Conservation (phyloP, 2,329 filamentous ascomycete genomes). For the Nothopassalora personata region DNA sequence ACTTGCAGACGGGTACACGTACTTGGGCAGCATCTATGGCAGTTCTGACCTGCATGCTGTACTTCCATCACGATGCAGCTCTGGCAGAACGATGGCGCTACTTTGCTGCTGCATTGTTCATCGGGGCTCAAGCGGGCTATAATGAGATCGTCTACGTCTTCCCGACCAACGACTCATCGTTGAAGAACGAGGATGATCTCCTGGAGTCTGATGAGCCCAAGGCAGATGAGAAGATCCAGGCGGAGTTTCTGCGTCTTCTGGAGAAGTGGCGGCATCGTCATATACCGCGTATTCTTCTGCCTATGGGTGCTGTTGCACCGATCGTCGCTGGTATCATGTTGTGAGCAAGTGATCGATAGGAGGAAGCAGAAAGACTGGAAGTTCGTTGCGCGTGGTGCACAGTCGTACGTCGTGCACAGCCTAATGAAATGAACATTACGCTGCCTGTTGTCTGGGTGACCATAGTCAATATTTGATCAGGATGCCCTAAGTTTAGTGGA, state of each 20-base stretch:
- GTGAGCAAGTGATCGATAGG: too few relatives aligned
- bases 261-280: too few relatives aligned
- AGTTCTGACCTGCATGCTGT: neutral
- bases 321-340: too few relatives aligned
- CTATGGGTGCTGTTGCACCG: too few relatives aligned
- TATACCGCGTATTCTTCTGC: too few relatives aligned
- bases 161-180: neutral
- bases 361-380: too few relatives aligned
- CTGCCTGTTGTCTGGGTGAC: too few relatives aligned
- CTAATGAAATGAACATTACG: too few relatives aligned
- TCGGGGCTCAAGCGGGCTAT: neutral
- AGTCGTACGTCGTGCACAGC: too few relatives aligned
- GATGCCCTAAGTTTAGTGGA: too few relatives aligned
- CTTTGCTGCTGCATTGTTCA: neutral
- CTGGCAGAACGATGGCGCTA: neutral
- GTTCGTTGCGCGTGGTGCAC: too few relatives aligned
- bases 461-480: too few relatives aligned
- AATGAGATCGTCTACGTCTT: neutral
- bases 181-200: neutral
- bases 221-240: neutral
- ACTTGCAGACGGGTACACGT: neutral
- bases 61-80: neutral
- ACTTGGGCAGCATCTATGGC: neutral
- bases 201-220: neutral
- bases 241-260: neutral